Conservation (phyloP, 768 basidiomycete genomes). For the Pholiota microspora region DNA sequence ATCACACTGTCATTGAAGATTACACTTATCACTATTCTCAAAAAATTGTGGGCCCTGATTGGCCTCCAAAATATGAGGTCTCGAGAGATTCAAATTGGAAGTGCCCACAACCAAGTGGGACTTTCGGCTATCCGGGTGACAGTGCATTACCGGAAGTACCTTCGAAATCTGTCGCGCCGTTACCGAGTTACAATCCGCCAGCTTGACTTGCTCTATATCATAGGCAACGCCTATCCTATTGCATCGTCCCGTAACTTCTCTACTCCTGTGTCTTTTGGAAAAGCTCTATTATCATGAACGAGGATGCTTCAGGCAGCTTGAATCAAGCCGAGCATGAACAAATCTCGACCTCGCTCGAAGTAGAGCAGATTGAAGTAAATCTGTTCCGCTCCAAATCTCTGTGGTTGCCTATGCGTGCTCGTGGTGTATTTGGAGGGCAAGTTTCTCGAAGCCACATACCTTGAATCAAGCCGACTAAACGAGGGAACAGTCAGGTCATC, state of each 20-base stretch:
- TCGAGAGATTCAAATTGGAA: no score
- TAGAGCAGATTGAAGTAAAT: constrained; percentile 75
- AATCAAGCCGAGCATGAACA: constrained; percentile 62
- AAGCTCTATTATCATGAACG: neutral
- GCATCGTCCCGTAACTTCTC: neutral
- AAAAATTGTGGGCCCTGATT: no score
- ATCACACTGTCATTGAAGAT: no score
- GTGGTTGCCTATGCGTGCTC: constrained; percentile 54
- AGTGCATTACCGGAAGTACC: neutral
- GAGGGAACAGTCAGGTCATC: constrained; percentile 63
- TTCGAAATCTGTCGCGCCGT: neutral
- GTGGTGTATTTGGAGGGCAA: constrained; percentile 82
- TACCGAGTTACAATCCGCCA: no score
- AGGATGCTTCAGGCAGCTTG: constrained; percentile 23
- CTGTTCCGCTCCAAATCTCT: constrained; percentile 77
- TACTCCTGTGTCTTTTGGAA: neutral
- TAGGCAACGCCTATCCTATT: neutral
- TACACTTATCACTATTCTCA: no score
- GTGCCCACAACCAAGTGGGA: neutral
- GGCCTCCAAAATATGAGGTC: no score
- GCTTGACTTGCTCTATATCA: neutral
- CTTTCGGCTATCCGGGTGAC: neutral
- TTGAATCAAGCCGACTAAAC: neutral
- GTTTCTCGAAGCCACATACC: constrained; percentile 7
- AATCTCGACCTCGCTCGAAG: constrained; percentile 72